Evolutionary conservation across 352 stramenopile genomes (phyloP).

Genomic region (Salisapilia sapeloensis): DNA sequence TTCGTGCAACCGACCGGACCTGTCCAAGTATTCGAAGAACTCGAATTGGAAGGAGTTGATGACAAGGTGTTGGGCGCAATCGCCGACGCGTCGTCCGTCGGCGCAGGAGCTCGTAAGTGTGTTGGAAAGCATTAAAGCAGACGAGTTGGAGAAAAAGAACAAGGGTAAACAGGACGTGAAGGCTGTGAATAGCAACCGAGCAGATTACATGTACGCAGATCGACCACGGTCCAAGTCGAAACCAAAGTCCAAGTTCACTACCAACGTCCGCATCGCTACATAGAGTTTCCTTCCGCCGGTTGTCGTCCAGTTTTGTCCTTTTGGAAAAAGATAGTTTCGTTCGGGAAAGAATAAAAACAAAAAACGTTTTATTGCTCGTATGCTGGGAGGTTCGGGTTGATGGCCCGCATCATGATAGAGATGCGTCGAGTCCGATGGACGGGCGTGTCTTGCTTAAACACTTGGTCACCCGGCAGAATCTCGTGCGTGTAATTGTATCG

Average conservation of each 20-base stretch:
- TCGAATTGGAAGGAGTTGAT: conserved; percentile 78
- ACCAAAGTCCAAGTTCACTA: conserved; percentile 32
- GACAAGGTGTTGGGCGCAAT: conserved; percentile 69
- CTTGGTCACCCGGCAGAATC: conserved; percentile 46
- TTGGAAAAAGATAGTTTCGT: not conserved
- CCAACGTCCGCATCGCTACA: conserved; percentile 46
- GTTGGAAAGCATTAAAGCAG: conserved; percentile 59
- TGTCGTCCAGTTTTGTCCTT: no score
- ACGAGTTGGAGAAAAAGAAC: conserved; percentile 34
- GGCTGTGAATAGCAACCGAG: conserved; percentile 64
- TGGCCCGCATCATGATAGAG: conserved; percentile 71
- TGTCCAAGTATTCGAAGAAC: conserved; percentile 61
- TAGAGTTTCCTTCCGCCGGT: no score
- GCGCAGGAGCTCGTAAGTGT: conserved; percentile 70
- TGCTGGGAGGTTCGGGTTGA: conserved; percentile 23
- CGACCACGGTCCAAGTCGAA: conserved; percentile 28
- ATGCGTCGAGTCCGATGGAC: conserved; percentile 63
- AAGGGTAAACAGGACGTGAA: conserved; percentile 30
- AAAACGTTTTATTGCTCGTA: not conserved
- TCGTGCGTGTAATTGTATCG: conserved; percentile 80
- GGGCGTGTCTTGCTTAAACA: conserved; percentile 26
- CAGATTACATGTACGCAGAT: conserved; percentile 57
- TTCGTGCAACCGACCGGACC: conserved; percentile 46
- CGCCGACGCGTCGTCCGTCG: conserved; percentile 41
- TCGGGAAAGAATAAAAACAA: not conserved